Percentiles rank a stretch among this genome's conserved stretches.
These are phyloP conservation scores for Apiospora koreana DNA, from an alignment of 2,329 filamentous ascomycete genomes.

Conservation along the genomic window DNA sequence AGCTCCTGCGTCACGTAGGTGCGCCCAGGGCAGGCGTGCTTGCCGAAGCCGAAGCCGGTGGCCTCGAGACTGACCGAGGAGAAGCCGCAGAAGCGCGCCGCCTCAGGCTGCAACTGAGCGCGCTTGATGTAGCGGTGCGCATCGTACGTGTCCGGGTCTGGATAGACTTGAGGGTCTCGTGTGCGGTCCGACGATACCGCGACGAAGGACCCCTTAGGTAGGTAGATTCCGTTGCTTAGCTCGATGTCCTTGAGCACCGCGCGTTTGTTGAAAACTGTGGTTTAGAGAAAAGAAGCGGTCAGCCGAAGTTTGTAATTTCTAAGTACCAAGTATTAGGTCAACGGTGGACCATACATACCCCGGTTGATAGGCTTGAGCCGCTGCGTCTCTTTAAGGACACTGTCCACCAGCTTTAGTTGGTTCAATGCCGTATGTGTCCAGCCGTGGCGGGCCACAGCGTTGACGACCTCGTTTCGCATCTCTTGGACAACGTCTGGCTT, in stretches of 20 bases:
- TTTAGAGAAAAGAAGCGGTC: not conserved
- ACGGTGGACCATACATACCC: conserved; percentile 16
- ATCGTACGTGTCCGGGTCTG: conserved; percentile 22
- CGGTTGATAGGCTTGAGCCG: conserved; percentile 24
- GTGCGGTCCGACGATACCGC: conserved; percentile 19
- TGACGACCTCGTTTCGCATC: conserved; percentile 24
- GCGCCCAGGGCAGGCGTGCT: conserved; percentile 39
- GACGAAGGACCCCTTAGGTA: conserved; percentile 23
- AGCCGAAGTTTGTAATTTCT: too few species aligned
- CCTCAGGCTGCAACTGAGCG: conserved; percentile 13
- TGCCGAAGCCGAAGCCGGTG: conserved; percentile 38
- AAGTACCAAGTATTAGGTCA: too few species aligned
- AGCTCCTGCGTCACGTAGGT: conserved; percentile 40
- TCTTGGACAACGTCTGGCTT: conserved; percentile 23
- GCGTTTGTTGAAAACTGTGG: not conserved
- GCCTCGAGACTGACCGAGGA: conserved; percentile 30
- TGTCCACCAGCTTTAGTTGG: conserved; percentile 27
- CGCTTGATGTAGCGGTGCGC: conserved; percentile 21
- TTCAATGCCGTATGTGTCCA: conserved; percentile 24
- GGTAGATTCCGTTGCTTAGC: conserved; percentile 20
- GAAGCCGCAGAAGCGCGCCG: conserved; percentile 23
- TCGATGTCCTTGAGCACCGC: conserved; percentile 14
- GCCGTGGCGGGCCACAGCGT: conserved; percentile 20
- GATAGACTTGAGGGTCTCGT: conserved; percentile 21
- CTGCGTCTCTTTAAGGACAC: conserved; percentile 28